Evolutionary conservation across 2,329 filamentous ascomycete genomes (phyloP), one percentile per base, ranked within the genome.

Genomic region (Phaeoacremonium minimum): DNA sequence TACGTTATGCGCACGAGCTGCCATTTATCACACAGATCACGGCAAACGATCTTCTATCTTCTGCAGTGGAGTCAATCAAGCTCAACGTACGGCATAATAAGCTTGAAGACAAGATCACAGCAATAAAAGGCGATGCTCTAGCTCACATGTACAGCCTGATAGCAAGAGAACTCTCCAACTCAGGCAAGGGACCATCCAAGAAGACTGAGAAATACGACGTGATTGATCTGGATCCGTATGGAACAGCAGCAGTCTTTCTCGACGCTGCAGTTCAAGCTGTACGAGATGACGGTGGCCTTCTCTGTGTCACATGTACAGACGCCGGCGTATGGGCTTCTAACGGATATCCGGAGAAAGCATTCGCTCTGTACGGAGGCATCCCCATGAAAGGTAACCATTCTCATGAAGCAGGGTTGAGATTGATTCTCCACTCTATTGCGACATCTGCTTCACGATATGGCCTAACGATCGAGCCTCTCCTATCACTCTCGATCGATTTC

Each of bases 221-320:
- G 15, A 93, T 98, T 45, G 93, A 98, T 57, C 75, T 98, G 18
- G 93, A 98, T 57, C 93, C 93, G 0, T 98, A 98, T 52, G 93
- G 93, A 29, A 94, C 88, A 0, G 93, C 91, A 1, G 87, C 87
- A 8, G 86, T 87, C 2, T 98, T 98, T 60, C 75, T 98, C 36
- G 93, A 98, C 56, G 82, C 87, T 2, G 89, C 93, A 2, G 71
- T 98, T 7, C 90, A 96, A 61, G 80, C 87, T 2, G 76, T 96
- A 7, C 80, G 75, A 33, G 77, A 85, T 45, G 87, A 96, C 49
- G 91, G 91, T 2, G 93, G 93, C 4, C 71, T 98, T 28, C 73
- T 98, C 5, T 96, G 90, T 57, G 85, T 98, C 5, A 98, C 93
- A 2, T 98, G 93, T 62, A 98, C 93, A 0, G 93, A 98, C 59